A percentile compares a stretch with the other conserved stretches of the same genome.
These are phyloP conservation scores for Cladosporium colombiae DNA, from an alignment of 2,329 filamentous ascomycete genomes.

Conservation along the genomic window DNA sequence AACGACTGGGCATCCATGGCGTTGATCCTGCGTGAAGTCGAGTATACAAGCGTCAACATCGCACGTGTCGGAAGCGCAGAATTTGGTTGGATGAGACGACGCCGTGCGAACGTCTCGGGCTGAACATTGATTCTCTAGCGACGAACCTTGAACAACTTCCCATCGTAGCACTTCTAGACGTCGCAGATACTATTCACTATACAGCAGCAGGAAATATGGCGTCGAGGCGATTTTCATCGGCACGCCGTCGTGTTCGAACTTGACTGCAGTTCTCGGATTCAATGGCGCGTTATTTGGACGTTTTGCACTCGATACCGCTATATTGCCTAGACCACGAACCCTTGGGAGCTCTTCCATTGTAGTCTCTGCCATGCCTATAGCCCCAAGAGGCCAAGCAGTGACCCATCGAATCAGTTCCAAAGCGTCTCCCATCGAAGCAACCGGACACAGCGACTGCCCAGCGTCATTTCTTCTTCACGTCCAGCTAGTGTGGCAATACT, in stretches of 20 bases:
- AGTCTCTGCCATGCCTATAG: conserved; percentile 16
- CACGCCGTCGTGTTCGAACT: background rate
- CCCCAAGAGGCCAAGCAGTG: conserved; percentile 13
- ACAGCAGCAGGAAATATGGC: background rate
- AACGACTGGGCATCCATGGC: conserved; percentile 14
- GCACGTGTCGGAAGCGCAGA: background rate
- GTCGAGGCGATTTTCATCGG: background rate
- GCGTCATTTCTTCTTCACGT: conserved; percentile 12
- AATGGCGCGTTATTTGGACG: background rate
- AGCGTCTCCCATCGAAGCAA: conserved; percentile 1
- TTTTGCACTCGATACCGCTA: background rate
- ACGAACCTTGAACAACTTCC: background rate
- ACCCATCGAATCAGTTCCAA: conserved; percentile 11
- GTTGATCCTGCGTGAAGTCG: background rate
- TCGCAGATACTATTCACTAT: background rate
- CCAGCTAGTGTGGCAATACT: conserved; percentile 12
- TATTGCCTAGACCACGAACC: background rate
- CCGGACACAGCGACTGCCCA: conserved; percentile 8
- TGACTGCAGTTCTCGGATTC: background rate
- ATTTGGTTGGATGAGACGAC: conserved; percentile 13
- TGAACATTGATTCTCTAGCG: conserved; percentile 6
- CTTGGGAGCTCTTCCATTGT: conserved; percentile 1
- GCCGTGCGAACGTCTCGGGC: background rate
- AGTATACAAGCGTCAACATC: background rate
- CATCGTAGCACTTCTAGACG: conserved; percentile 1